Conservation (phyloP, 805 yeast species). For the Metschnikowia orientalis region DNA sequence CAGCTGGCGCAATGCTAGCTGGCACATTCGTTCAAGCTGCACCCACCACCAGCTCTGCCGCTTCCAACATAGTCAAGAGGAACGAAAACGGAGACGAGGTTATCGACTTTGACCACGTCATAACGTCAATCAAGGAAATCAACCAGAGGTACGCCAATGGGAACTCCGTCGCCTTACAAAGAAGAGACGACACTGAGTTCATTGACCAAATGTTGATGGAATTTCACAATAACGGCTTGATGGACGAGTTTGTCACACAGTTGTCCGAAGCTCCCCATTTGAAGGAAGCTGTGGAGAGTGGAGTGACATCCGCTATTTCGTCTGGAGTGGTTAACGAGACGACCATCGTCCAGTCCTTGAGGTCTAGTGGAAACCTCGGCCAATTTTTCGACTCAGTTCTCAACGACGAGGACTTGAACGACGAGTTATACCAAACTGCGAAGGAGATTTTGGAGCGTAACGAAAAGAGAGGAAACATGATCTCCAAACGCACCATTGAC, state of each 20-base stretch:
- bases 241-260: slow-evolving; percentile 17
- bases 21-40: slow-evolving; percentile 23
- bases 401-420: slow-evolving; percentile 16
- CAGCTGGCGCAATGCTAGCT: slow-evolving; percentile 17
- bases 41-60: slow-evolving; percentile 16
- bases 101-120: slow-evolving; percentile 17
- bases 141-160: slow-evolving; percentile 11
- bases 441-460: slow-evolving; percentile 5
- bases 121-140: slow-evolving; percentile 10
- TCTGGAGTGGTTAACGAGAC: slow-evolving; percentile 16
- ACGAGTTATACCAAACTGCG: slow-evolving; percentile 13
- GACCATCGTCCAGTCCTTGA: slow-evolving; percentile 14
- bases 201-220: slow-evolving; percentile 16
- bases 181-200: slow-evolving; percentile 17
- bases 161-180: slow-evolving; percentile 10
- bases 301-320: slow-evolving; percentile 15
- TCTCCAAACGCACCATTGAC: slow-evolving; percentile 11
- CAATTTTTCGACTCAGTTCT: slow-evolving; percentile 16
- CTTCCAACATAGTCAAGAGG: slow-evolving; percentile 13
- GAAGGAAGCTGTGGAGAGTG: slow-evolving; percentile 13
- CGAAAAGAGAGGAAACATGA: slow-evolving; percentile 3
- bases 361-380: slow-evolving; percentile 12
- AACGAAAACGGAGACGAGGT: slow-evolving; percentile 11
- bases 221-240: slow-evolving; percentile 14
- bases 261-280: slow-evolving; percentile 17